phyloP scores from a whole-genome alignment of 306 rosid species.

The Cucurbita pepo region DNA sequence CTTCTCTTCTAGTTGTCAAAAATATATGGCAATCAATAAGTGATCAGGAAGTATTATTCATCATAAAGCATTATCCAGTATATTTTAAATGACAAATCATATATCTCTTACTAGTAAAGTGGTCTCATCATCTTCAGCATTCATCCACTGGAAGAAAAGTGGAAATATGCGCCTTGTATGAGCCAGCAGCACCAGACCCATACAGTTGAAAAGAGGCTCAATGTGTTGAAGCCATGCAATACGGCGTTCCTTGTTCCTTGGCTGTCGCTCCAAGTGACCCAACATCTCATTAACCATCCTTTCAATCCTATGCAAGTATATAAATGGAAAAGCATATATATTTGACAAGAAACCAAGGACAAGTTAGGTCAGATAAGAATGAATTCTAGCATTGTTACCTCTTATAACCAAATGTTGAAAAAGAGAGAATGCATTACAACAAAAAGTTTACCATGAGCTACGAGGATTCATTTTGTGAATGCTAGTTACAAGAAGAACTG shows the following conservation, averaged over 20 bases:
- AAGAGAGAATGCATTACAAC: background rate
- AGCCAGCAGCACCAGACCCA: constrained; percentile 65
- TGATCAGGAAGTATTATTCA: background rate
- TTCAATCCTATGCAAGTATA: constrained; percentile 47
- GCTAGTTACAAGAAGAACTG: constrained; percentile 46
- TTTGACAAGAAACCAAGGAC: background rate
- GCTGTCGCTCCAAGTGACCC: constrained; percentile 89
- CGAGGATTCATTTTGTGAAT: constrained; percentile 73
- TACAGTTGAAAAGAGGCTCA: constrained; percentile 39
- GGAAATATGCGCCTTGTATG: constrained; percentile 81
- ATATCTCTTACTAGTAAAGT: constrained; percentile 49
- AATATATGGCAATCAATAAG: background rate
- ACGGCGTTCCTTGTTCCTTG: constrained; percentile 77
- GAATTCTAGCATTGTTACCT: background rate
- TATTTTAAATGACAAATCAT: background rate
- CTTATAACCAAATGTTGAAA: background rate
- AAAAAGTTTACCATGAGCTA: constrained; percentile 50
- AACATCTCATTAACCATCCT: constrained; percentile 74
- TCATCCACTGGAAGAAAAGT: constrained; percentile 83
- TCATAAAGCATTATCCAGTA: background rate
- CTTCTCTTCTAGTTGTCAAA: background rate
- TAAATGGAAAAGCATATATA: background rate
- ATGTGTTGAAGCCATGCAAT: constrained; percentile 64
- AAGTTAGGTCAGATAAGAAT: background rate
- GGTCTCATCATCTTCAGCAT: constrained; percentile 75